A percentile compares a stretch with the other conserved stretches of the same genome.
Evolutionary conservation across 2,329 filamentous ascomycete genomes (phyloP).

Genomic region (Fusarium longipes): DNA sequence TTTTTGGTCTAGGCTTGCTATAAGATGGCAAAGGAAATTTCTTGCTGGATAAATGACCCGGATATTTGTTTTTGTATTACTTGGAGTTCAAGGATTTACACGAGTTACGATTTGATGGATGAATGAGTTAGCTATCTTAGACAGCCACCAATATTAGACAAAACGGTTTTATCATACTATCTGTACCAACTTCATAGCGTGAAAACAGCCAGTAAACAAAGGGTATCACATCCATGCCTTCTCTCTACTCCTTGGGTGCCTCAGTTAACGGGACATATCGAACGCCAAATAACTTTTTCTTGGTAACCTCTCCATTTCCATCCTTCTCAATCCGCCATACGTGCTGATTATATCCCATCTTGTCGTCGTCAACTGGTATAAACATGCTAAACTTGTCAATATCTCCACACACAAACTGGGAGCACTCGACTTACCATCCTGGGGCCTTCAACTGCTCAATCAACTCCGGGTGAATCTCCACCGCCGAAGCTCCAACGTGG

Average conservation of each 20-base stretch:
- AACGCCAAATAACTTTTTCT: slow-evolving; percentile 74
- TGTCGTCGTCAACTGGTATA: slow-evolving; percentile 75
- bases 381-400: slow-evolving; percentile 68
- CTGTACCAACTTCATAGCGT: background rate
- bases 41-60: background rate
- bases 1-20: slow-evolving; percentile 26
- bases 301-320: slow-evolving; percentile 68
- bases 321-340: slow-evolving; percentile 83
- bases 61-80: background rate
- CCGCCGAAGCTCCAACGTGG: slow-evolving; percentile 90
- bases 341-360: slow-evolving; percentile 64
- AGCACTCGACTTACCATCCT: slow-evolving; percentile 64
- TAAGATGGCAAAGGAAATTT: background rate
- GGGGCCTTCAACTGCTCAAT: slow-evolving; percentile 82
- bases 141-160: background rate
- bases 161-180: background rate
- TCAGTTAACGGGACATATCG: slow-evolving; percentile 83
- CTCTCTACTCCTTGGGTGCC: slow-evolving; percentile 58
- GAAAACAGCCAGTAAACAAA: background rate
- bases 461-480: slow-evolving; percentile 75
- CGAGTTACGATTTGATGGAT: slow-evolving; percentile 6
- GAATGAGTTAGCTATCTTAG: background rate
- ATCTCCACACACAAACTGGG: background rate
- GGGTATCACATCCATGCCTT: background rate
- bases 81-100: slow-evolving; percentile 7